Conservation (phyloP, 2,329 filamentous ascomycete species). For the Diaporthe amygdali region DNA sequence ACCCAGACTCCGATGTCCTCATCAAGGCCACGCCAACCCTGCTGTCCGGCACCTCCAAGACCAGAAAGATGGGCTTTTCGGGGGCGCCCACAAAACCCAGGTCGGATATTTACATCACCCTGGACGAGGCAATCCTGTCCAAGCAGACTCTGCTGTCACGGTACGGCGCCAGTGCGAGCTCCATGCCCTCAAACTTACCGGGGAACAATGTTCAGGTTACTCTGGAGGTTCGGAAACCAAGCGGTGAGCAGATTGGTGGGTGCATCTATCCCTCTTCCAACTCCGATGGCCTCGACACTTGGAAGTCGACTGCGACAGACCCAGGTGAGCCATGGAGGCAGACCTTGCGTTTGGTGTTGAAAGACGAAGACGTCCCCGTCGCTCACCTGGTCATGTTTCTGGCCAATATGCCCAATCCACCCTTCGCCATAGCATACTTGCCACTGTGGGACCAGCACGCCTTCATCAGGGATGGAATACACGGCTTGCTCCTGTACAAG, state of each 20-base stretch:
- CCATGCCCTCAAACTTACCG: conserved; percentile 65
- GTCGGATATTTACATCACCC: conserved; percentile 93
- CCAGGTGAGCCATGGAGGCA: conserved; percentile 86
- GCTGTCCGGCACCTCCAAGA: conserved; percentile 80
- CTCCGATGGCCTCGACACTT: conserved; percentile 77
- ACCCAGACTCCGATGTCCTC: conserved; percentile 77
- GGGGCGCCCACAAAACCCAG: conserved; percentile 86
- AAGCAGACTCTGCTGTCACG: conserved; percentile 74
- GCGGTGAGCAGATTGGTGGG: conserved; percentile 82
- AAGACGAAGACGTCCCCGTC: conserved; percentile 78
- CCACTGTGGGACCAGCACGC: conserved; percentile 92
- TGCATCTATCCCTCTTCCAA: conserved; percentile 91
- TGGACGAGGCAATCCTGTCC: conserved; percentile 79
- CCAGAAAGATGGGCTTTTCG: conserved; percentile 90
- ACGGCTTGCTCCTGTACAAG: conserved; percentile 83
- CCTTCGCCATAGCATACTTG: conserved; percentile 91
- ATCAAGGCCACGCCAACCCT: conserved; percentile 88
- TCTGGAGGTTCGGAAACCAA: conserved; percentile 80
- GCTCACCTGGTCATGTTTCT: conserved; percentile 91
- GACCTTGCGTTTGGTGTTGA: conserved; percentile 81
- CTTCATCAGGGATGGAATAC: conserved; percentile 84
- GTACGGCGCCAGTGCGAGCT: conserved; percentile 74
- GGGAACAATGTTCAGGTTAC: conserved; percentile 85
- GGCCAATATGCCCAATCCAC: conserved; percentile 82
- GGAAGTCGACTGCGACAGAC: conserved; percentile 83